phyloP scores from a whole-genome alignment of 306 rosid genomes.

The Dryas alaskensis region DNA sequence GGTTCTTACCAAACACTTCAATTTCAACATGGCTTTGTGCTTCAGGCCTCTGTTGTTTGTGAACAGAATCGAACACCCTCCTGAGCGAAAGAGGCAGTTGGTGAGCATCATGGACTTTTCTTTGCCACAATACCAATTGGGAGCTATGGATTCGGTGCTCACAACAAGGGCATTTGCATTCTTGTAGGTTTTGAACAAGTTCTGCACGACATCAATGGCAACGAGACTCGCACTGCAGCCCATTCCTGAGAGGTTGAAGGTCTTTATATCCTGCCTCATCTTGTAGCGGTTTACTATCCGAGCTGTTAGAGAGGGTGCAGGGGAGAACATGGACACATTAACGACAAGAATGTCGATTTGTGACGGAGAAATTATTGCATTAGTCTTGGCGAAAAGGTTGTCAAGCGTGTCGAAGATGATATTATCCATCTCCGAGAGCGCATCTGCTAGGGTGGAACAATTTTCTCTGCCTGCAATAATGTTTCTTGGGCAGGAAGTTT shows the following conservation, averaged over 20 bases:
- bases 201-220: slow-evolving; percentile 68
- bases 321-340: slow-evolving; percentile 77
- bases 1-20: slow-evolving; percentile 61
- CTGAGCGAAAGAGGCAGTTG: slow-evolving; percentile 72
- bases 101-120: slow-evolving; percentile 75
- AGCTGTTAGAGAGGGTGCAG: slow-evolving; percentile 65
- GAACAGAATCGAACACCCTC: slow-evolving; percentile 73
- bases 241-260: slow-evolving; percentile 80
- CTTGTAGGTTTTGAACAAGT: slow-evolving; percentile 45
- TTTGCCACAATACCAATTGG: slow-evolving; percentile 75
- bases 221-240: slow-evolving; percentile 83
- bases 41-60: slow-evolving; percentile 48
- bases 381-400: slow-evolving; percentile 43
- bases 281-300: slow-evolving; percentile 72
- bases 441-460: slow-evolving; percentile 35
- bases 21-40: slow-evolving; percentile 51
- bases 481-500: slow-evolving; percentile 66
- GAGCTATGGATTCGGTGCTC: slow-evolving; percentile 74
- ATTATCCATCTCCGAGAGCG: slow-evolving; percentile 61
- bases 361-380: slow-evolving; percentile 46
- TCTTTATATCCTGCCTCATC: slow-evolving; percentile 63
- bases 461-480: slow-evolving; percentile 55
- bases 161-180: slow-evolving; percentile 58
- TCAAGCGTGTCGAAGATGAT: slow-evolving; percentile 69
- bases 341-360: slow-evolving; percentile 70